Evolutionary conservation across 2,329 filamentous ascomycete genomes (phyloP), one percentile per base, ranked within the genome.

Genomic region (Pseudogymnoascus sp.): DNA sequence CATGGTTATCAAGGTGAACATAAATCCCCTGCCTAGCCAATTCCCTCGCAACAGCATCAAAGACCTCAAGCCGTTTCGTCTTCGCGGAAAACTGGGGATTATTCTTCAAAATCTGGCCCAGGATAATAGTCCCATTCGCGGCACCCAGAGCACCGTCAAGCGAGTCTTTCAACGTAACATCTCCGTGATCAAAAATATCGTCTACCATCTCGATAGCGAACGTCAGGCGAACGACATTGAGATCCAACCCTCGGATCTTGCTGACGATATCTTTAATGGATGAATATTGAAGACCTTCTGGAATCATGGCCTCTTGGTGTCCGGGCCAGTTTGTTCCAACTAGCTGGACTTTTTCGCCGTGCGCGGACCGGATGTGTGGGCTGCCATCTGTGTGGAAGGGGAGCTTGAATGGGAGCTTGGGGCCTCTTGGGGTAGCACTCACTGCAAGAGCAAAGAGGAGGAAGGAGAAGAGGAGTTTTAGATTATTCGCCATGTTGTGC

Each of bases 121-220:
- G 75, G 0, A 85, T 74, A 1, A 72, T 72, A 0, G 79, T 77
- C 0, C 83, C 85, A 63, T 86, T 85, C 1, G 75, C 71, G 10
- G 77, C 68, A 0, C 84, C 85, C 7, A 82, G 74, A 4, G 71
- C 80, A 13, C 70, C 73, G 4, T 65, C 73, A 17, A 84, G 80
- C 0, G 80, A 79, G 4, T 72, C 75, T 62, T 76, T 67, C 9
- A 84, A 68, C 2, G 77, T 73, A 1, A 81, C 71, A 41, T 84
- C 81, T 7, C 77, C 78, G 61, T 80, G 80, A 61, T 71, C 74
- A 44, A 80, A 78, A 64, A 82, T 82, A 68, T 84, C 77, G 65
- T 87, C 84, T 60, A 88, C 75, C 81, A 87, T 83, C 69, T 88
- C 79, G 63, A 83, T 87, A 2, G 85, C 84, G 61, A 81, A 88